Conservation (phyloP, 140 eudicot species). For the Oenanthe javanica region DNA sequence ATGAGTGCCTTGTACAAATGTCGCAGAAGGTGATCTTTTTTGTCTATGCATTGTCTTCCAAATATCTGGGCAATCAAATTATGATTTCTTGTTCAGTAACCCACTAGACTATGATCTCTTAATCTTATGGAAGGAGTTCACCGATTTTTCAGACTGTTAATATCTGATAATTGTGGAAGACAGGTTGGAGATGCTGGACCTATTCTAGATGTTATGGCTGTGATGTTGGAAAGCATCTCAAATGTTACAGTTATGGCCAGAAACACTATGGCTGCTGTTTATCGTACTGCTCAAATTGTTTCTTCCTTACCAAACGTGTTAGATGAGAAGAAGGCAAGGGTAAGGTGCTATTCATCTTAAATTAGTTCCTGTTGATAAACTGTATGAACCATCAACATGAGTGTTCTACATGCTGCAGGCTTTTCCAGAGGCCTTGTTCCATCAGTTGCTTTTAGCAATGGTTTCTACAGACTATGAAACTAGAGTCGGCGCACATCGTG, state of each 20-base stretch:
- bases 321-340: constrained; percentile 60
- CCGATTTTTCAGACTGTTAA: background rate
- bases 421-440: constrained; percentile 84
- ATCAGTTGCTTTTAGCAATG: constrained; percentile 76
- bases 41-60: background rate
- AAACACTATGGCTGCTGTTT: constrained; percentile 69
- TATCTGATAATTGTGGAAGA: constrained; percentile 13
- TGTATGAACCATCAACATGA: background rate
- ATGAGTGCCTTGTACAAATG: constrained; percentile 72
- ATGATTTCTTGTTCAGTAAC: background rate
- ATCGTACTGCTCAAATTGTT: constrained; percentile 60
- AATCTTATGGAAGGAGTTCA: background rate
- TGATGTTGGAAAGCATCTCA: constrained; percentile 71
- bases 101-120: background rate
- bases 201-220: constrained; percentile 78
- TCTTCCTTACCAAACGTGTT: constrained; percentile 60
- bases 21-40: constrained; percentile 43
- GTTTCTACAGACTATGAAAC: constrained; percentile 60
- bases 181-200: constrained; percentile 92
- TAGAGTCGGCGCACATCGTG: constrained; percentile 68
- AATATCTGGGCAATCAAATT: background rate
- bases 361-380: background rate
- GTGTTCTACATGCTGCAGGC: constrained; percentile 27
- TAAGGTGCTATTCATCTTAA: background rate
- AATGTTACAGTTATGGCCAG: constrained; percentile 51